Evolutionary conservation across 306 rosid genomes (phyloP), one percentile per base, ranked within the genome.

Genomic region (Astragalus glycyphyllos): DNA sequence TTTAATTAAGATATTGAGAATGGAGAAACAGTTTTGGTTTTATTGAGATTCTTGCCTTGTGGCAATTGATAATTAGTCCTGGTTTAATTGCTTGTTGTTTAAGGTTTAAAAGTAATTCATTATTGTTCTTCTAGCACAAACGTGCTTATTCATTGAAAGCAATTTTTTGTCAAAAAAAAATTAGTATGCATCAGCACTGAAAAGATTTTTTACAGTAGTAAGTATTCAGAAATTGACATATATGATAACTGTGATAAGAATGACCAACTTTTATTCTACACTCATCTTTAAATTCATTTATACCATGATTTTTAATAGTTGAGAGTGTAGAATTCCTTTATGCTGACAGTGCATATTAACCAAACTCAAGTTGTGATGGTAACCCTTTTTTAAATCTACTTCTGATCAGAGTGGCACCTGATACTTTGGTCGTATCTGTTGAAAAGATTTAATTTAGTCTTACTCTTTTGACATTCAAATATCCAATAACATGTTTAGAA

Each of bases 1-100:
- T 73, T 55, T 41, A 55, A 35, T 31, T 31, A 55, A 64, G 69
- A 59, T 42, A 20, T 45, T 56, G 57, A 74, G 73, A 65, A 49
- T 69, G 12, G 49, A 46, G 38, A 68, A 8, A 46, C 68, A 42
- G 44, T 62, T 69, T 68, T 41, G 62, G 1, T 50, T 31, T 37
- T 37, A 11, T 20, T 48, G 8, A 29, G 11, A 49, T 10, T 46
- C 32, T 26, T 55, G 12, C 8, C 55, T 13, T 8, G 3, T 54
- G 17, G 51, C 48, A 1, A 26, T 49, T 51, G 17, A 41, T 4
- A 40, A 4, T 73, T 58, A 26, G 13, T 26, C 49, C 17, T 41
- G 34, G 15, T 14, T 46, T 44, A 16, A 56, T 6, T 20, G 34
- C 56, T 64, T 2, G 11, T 45, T 46, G n/a, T 45, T 8, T 8